Evolutionary conservation across 352 stramenopile genomes (phyloP), one percentile per base, ranked within the genome.

Genomic region (Aphanomyces invadans): DNA sequence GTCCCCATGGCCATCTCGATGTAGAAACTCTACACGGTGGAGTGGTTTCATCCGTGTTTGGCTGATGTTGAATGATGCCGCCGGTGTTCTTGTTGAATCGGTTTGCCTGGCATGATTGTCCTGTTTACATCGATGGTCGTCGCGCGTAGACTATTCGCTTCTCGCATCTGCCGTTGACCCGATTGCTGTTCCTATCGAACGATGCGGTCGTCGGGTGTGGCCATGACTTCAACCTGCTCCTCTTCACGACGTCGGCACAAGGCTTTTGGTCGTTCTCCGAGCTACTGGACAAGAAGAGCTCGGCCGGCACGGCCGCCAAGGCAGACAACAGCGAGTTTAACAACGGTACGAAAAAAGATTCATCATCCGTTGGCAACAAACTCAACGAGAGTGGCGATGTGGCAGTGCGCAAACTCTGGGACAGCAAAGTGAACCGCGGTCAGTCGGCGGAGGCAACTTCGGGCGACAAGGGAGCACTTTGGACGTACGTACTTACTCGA

Each of bases 221-320:
- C 28, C 88, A 96, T 72, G 90, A 97, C 68, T 97, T 97, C 67
- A 97, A 97, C 72, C 83, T 93, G 21, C 67, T 96, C 45, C 66
- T 98, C 26, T 98, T 97, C 67, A 77, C 79, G 25, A 77, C 85
- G 36, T 77, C 91, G 63, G 71, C 61, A 46, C 91, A 76, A 51
- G 82, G 84, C 65, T 94, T 89, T 63, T 94, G 86, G 86, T 53
- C 2, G 11, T 55, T 51, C 11, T 26, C 19, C n/a, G 38, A 36
- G 26, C 39, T 53, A 48, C 19, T 71, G 23, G 62, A 62, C n/a
- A 68, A 59, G 38, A 33, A 45, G 38, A 38, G 23, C 12, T 29
- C 60, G 29, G 28, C 60, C 10, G 28, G 42, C 9, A 39, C 60
- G 1, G 49, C 60, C 33, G n/a, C 48, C 28, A 28, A 19, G 2